phyloP scores from a whole-genome alignment of 192 early-diverging fungal genomes.

The Gamsiella multidivaricata region DNA sequence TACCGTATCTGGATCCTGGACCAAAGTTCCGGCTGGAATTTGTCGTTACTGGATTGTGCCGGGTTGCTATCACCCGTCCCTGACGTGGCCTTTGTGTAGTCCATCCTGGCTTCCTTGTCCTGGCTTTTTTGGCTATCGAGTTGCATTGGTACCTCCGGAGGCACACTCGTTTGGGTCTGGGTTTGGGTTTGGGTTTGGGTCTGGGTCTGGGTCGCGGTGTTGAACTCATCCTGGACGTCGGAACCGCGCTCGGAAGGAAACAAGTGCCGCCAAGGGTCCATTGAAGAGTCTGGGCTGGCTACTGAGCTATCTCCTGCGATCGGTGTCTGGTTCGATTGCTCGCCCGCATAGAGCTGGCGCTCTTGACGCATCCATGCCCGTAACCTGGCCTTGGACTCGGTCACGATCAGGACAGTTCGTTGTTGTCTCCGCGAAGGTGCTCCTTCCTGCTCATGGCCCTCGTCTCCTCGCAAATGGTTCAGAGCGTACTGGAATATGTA shows the following conservation, averaged over 20 bases:
- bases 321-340: no score
- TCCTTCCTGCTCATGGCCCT: not conserved
- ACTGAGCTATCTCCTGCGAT: no score
- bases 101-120: not conserved
- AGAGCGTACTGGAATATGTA: conserved; percentile 36
- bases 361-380: conserved; percentile 16
- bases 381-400: not conserved
- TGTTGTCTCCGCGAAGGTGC: not conserved
- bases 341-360: not conserved
- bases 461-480: conserved; percentile 18
- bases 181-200: conserved; percentile 4
- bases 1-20: conserved; percentile 41
- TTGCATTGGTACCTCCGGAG: not conserved
- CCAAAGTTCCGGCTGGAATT: conserved; percentile 29
- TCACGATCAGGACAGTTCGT: conserved; percentile 19
- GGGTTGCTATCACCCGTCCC: no score
- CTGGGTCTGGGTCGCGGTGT: conserved; percentile 17
- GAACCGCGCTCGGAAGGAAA: not conserved
- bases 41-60: not conserved
- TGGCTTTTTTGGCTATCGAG: not conserved
- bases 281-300: not conserved
- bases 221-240: conserved; percentile 11
- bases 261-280: conserved; percentile 23
- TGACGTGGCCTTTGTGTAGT: no score
- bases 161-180: not conserved